Evolutionary conservation across 192 early-diverging fungal species (phyloP), one percentile per base, ranked within the genome.

Genomic region (Gonapodya prolifera): DNA sequence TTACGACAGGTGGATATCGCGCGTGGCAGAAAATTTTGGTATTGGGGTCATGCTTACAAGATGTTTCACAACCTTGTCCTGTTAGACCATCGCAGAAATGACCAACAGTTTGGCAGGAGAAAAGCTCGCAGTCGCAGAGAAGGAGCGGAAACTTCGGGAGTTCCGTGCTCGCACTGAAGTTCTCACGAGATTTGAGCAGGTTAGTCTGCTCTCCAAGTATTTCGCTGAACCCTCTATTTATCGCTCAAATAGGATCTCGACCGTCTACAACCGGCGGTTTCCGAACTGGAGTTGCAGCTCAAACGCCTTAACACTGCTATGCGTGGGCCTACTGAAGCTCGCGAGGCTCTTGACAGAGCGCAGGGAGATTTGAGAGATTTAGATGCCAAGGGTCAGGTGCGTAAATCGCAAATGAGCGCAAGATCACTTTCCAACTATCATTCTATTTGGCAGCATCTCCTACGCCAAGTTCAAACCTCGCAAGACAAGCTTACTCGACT

Each of bases 1-100:
- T 82, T 92, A 17, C 87, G 91, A 80, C 83, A 87, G 75, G 91
- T 89, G 30, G 83, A 18, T 31, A 29, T 17, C 1, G 28, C n/a
- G n/a, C n/a, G n/a, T n/a, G n/a, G n/a, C n/a, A n/a, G n/a, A n/a
- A n/a, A n/a, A n/a, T n/a, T n/a, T n/a, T n/a, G n/a, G n/a, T n/a
- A n/a, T n/a, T n/a, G n/a, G n/a, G n/a, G n/a, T n/a, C n/a, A n/a
- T n/a, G n/a, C n/a, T n/a, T n/a, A n/a, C n/a, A n/a, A n/a, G n/a
- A n/a, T n/a, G n/a, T n/a, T n/a, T n/a, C n/a, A n/a, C n/a, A n/a
- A n/a, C n/a, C n/a, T n/a, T n/a, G n/a, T n/a, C n/a, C n/a, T n/a
- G 23, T 23, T 23, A 61, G 45, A 61, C 45, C 45, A 61, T 61
- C 45, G 45, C 23, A 8, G 45, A 61, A 16, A 61, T 61, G 45